Conservation (phyloP, 495 filamentous ascomycete species). For the Chaetomium tenue region DNA sequence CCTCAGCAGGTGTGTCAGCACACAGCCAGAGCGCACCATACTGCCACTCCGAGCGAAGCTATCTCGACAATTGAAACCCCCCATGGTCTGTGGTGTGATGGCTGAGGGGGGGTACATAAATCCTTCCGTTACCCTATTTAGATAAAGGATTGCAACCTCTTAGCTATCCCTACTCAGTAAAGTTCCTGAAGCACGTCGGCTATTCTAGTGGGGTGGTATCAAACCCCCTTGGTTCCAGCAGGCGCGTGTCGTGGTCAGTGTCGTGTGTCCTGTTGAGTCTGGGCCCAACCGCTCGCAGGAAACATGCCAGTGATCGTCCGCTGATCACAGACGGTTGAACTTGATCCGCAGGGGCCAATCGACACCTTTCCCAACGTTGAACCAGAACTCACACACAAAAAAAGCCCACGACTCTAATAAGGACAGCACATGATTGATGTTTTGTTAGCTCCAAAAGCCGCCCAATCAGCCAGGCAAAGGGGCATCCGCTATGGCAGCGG, state of each 20-base stretch:
- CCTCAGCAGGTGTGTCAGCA: no score
- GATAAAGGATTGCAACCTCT: not conserved
- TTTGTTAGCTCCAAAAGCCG: not conserved
- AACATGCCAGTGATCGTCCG: not conserved
- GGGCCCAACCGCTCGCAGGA: not conserved
- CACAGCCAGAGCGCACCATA: no score
- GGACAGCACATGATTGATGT: not conserved
- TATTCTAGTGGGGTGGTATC: not conserved
- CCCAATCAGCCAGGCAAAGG: not conserved
- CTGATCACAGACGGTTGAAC: slow-evolving; percentile 1
- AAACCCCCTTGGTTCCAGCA: not conserved
- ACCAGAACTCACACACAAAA: not conserved
- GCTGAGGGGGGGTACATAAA: not conserved
- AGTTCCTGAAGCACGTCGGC: slow-evolving; percentile 3
- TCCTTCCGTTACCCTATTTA: not conserved
- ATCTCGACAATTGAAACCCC: no score
- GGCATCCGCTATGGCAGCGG: not conserved
- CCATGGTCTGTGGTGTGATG: not conserved
- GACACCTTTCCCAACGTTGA: not conserved
- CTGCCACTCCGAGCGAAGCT: no score
- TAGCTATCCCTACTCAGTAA: not conserved
- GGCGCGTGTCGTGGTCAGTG: no score
- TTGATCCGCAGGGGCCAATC: not conserved
- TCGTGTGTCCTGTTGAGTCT: not conserved
- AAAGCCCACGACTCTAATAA: not conserved